Conservation (phyloP, 164 flowering plant species). For the Santalum album region DNA sequence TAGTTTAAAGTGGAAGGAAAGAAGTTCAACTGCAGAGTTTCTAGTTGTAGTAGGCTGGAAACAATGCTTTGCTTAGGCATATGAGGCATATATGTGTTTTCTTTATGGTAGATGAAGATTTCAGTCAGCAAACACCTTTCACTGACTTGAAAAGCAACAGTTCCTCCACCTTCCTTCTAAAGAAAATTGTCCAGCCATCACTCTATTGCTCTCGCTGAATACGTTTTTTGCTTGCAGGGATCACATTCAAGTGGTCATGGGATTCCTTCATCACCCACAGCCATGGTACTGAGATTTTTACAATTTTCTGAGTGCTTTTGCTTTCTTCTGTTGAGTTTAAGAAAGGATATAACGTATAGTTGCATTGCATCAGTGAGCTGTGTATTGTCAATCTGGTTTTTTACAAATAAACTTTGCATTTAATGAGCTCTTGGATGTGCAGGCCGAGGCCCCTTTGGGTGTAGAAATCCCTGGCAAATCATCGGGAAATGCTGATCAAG, state of each 20-base stretch:
- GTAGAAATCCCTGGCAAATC: conserved; percentile 59
- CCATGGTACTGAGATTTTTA: conserved; percentile 12
- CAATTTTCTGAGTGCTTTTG: background rate
- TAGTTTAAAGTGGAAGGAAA: background rate
- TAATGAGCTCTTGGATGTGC: conserved; percentile 14
- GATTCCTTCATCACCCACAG: conserved; percentile 29
- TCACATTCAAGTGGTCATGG: conserved; percentile 40
- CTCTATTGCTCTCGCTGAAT: too few relatives aligned
- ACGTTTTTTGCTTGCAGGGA: conserved; percentile 23
- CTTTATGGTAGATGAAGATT: too few relatives aligned
- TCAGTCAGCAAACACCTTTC: too few relatives aligned
- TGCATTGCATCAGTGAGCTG: too few relatives aligned
- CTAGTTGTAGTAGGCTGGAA: too few relatives aligned
- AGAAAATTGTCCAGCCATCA: too few relatives aligned
- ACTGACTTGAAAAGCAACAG: too few relatives aligned
- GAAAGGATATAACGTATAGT: too few relatives aligned
- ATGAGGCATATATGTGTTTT: too few relatives aligned
- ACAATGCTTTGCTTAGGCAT: too few relatives aligned
- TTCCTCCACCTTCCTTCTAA: too few relatives aligned
- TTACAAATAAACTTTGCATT: background rate
- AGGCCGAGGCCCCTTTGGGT: conserved; percentile 48
- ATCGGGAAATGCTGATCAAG: conserved; percentile 45
- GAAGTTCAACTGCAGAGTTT: background rate
- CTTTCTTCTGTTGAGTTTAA: too few relatives aligned
- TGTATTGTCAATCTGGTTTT: background rate